These are phyloP conservation scores for Nakaseomyces sp. DNA, from an alignment of 1,139 yeast genomes.

Conservation along the genomic window DNA sequence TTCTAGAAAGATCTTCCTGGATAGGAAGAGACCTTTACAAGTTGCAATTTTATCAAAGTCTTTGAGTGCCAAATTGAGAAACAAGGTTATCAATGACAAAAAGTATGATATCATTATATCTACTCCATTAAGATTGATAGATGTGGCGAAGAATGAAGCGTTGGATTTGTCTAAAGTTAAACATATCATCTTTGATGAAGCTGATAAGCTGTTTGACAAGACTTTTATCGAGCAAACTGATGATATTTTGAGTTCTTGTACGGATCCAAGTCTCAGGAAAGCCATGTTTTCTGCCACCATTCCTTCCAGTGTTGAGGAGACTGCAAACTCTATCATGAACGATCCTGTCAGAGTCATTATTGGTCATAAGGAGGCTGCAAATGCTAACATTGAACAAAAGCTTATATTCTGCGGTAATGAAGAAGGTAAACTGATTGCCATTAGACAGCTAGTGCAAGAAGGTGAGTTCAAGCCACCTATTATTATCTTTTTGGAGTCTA, in stretches of 20 bases:
- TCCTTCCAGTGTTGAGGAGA: slow-evolving; percentile 86
- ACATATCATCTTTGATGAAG: slow-evolving; percentile 83
- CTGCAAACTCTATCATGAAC: slow-evolving; percentile 77
- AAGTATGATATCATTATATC: slow-evolving; percentile 76
- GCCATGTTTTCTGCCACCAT: slow-evolving; percentile 93
- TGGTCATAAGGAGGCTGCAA: slow-evolving; percentile 93
- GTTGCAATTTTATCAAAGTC: slow-evolving; percentile 69
- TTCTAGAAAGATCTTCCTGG: slow-evolving; percentile 37
- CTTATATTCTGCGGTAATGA: slow-evolving; percentile 86
- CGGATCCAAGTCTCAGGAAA: slow-evolving; percentile 42
- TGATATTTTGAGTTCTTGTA: slow-evolving; percentile 61
- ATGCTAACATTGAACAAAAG: slow-evolving; percentile 71
- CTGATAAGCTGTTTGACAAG: slow-evolving; percentile 85
- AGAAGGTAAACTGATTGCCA: slow-evolving; percentile 85
- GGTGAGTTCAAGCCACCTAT: slow-evolving; percentile 92
- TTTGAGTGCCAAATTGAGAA: slow-evolving; percentile 59
- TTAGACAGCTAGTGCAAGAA: slow-evolving; percentile 75
- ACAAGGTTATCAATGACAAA: slow-evolving; percentile 45
- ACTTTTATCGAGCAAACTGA: slow-evolving; percentile 92
- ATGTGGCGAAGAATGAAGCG: slow-evolving; percentile 54
- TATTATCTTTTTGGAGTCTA: slow-evolving; percentile 82
- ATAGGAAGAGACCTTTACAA: slow-evolving; percentile 41
- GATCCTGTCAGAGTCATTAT: slow-evolving; percentile 74
- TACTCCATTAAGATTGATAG: slow-evolving; percentile 84
- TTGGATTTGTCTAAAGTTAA: slow-evolving; percentile 57